Conservation (phyloP, 768 basidiomycete genomes). For the Cystofilobasidium capitatum region DNA sequence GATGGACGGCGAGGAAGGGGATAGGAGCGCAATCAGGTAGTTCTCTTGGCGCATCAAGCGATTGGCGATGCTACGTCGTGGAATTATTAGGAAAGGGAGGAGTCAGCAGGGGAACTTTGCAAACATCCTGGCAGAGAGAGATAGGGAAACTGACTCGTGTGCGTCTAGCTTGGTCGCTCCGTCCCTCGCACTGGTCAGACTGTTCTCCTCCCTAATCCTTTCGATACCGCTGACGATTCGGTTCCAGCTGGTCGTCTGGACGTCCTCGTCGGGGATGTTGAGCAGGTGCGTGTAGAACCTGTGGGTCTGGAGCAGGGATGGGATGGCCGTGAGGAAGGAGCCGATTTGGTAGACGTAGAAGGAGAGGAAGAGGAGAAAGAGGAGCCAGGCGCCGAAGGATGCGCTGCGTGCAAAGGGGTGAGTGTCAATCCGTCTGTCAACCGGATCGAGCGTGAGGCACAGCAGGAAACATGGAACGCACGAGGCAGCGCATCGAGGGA, state of each 20-base stretch:
- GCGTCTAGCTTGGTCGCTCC: conserved; percentile 76
- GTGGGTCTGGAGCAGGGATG: conserved; percentile 85
- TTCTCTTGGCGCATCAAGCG: conserved; percentile 97
- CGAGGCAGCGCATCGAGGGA: conserved; percentile 75
- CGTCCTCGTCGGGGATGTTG: conserved; percentile 89
- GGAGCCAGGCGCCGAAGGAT: conserved; percentile 69
- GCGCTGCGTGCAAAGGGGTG: conserved; percentile 40
- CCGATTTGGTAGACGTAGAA: conserved; percentile 85
- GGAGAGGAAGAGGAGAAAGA: conserved; percentile 71
- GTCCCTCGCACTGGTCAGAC: conserved; percentile 55
- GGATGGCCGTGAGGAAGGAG: conserved; percentile 62
- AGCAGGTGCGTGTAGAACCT: conserved; percentile 90
- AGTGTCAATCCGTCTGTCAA: background rate
- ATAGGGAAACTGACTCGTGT: conserved; percentile 52
- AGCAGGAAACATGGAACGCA: conserved; percentile 41
- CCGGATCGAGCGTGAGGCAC: background rate
- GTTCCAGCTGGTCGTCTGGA: conserved; percentile 95
- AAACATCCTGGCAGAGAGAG: background rate
- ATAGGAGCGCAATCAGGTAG: conserved; percentile 81
- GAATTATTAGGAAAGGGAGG: background rate
- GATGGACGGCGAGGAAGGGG: conserved; percentile 29
- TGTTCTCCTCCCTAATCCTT: conserved; percentile 83
- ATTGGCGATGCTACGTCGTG: conserved; percentile 28
- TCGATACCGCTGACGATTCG: conserved; percentile 85
- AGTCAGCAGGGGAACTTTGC: background rate